These are phyloP conservation scores for Fusarium poae DNA, from an alignment of 2,329 filamentous ascomycete genomes.

Conservation along the genomic window DNA sequence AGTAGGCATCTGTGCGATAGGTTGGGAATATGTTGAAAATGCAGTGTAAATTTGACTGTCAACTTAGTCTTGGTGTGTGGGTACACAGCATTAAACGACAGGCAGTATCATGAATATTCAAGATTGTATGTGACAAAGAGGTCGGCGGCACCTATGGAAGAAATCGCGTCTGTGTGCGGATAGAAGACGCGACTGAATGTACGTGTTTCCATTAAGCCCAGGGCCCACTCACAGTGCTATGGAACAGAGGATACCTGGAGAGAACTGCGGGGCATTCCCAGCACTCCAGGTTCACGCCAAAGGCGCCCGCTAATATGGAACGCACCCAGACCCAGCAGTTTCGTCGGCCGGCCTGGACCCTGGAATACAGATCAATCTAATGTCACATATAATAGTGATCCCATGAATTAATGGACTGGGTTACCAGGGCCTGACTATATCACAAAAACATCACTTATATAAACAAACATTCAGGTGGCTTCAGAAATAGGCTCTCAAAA, in stretches of 20 bases:
- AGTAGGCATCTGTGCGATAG: slow-evolving; percentile 46
- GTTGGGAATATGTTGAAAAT: not conserved
- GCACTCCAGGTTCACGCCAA: not conserved
- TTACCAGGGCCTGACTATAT: not conserved
- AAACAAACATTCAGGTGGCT: not conserved
- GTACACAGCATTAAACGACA: not conserved
- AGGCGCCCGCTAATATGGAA: not conserved
- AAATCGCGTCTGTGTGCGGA: slow-evolving; percentile 23
- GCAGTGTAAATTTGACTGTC: not conserved
- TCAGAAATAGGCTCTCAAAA: slow-evolving; percentile 6
- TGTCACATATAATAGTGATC: not conserved
- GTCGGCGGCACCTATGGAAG: not conserved
- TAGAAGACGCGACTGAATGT: slow-evolving; percentile 27
- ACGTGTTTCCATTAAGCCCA: slow-evolving; percentile 8
- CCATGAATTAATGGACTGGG: slow-evolving; percentile 1
- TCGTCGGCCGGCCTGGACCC: not conserved
- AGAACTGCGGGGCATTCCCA: not conserved
- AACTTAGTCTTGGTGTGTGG: not conserved
- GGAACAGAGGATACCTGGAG: not conserved
- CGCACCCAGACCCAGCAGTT: not conserved
- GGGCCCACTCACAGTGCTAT: not conserved
- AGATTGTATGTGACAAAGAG: slow-evolving; percentile 8
- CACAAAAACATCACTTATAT: not conserved
- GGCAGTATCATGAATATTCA: not conserved
- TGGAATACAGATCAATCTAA: not conserved